Base-by-base conservation (phyloP, 176 grass and related monocot species). In the Aegilops tauschii region DNA sequence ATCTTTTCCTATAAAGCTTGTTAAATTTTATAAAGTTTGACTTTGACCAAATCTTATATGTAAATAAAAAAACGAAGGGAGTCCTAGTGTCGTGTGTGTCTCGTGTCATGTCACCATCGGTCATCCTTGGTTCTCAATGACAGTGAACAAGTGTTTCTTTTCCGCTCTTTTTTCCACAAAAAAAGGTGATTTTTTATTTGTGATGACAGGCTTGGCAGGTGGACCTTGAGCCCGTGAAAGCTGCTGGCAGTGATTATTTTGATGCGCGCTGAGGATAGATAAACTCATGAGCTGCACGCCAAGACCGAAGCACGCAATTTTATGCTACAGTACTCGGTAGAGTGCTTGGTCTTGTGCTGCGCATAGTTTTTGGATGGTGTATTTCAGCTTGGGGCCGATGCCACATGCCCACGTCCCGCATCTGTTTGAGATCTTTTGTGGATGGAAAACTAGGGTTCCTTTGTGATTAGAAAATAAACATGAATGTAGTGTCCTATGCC, bases 281-380 rank as follows among this genome's bases (percentile, higher is more conserved):
- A 39, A 50, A 47, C 81, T 66, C 78, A 71, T 86, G 49, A 44
- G 31, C 71, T 86, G 64, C 79, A 65, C 73, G 84, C 64, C 9
- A 63, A 7, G 5, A 45, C 49, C 30, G 35, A 50, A 90, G 47
- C 78, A 90, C 47, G 31, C 12, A 58, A 30, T 70, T 90, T 82
- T 77, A 63, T 16, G 13, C 47, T 44, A 42, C 40, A 42, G 0
- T 90, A 86, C 62, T 65, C 56, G 18, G 61, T 28, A n/a, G 49
- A 27, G 40, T 80, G 88, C 83, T 69, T 67, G 78, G 61, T 37
- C 83, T 81, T 85, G 47, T 76, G 61, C 76, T 81, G 27, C 11
- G 28, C 12, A 31, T 29, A 31, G 23, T 66, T 66, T 66, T 16
- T 29, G 12, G 30, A 2, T 27, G 1, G 3, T 47, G 11, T 31